Conservation (phyloP, 2,329 filamentous ascomycete species). For the Lecanicillium sp. region DNA sequence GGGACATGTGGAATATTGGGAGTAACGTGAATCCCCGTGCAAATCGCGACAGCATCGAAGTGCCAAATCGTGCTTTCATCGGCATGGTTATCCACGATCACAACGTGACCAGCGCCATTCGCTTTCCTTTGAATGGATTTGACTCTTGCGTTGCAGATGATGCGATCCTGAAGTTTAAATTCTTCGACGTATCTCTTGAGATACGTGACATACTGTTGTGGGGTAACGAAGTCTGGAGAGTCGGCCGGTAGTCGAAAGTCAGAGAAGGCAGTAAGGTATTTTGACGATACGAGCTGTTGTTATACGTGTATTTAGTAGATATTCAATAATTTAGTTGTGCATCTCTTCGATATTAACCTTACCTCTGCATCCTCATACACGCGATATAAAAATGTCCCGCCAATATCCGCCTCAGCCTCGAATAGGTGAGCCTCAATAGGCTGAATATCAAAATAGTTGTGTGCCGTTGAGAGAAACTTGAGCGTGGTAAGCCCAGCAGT, state of each 20-base stretch:
- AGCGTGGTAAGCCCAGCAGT: slow-evolving; percentile 33
- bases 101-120: slow-evolving; percentile 6
- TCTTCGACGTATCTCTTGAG: slow-evolving; percentile 30
- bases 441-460: slow-evolving; percentile 26
- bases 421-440: slow-evolving; percentile 36
- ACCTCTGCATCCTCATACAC: slow-evolving; percentile 41
- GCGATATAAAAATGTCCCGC: slow-evolving; percentile 39
- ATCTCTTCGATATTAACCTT: too few species aligned
- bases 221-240: slow-evolving; percentile 35
- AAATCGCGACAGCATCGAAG: slow-evolving; percentile 39
- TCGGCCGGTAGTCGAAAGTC: slow-evolving; percentile 35
- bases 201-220: slow-evolving; percentile 32
- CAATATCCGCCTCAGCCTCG: slow-evolving; percentile 33
- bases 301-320: background rate
- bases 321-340: too few species aligned
- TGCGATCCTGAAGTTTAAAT: slow-evolving; percentile 29
- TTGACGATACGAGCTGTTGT: slow-evolving; percentile 36
- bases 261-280: slow-evolving; percentile 42
- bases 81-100: background rate
- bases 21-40: slow-evolving; percentile 35
- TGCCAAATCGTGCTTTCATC: slow-evolving; percentile 15
- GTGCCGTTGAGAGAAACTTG: slow-evolving; percentile 30
- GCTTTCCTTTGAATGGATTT: background rate
- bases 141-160: slow-evolving; percentile 26
- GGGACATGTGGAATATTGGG: slow-evolving; percentile 29